Evolutionary conservation across 768 basidiomycete species (phyloP), one percentile per base, ranked within the genome.

Genomic region (Auricularia sp.): DNA sequence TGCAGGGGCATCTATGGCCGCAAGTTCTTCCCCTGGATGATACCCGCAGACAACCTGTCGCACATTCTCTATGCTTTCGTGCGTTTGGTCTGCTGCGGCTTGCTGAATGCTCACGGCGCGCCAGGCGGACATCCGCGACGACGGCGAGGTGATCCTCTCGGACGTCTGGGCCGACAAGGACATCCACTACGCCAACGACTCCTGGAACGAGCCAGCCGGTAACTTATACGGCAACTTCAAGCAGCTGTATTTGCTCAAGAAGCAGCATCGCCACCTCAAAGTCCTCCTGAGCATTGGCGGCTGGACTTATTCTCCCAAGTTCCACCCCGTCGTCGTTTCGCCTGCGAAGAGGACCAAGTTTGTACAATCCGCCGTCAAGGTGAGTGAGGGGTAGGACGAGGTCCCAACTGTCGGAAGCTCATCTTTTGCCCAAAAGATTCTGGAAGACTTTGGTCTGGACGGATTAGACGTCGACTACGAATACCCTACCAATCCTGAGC

Each of bases 151-250:
- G 21, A 76, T 84, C 70, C 75, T 98, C 62, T 95, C 93, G 43
- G 97, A 99, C 70, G 73, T 80, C 2, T 98, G 96, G 96, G 88
- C 94, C 0, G 97, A 99, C 78, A 85, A 95, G 71, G 93, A 98
- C 72, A 98, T 98, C 58, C 97, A 98, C 73, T 95, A 96, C 73
- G 87, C 89, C 0, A 91, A 88, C 7, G 97, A 99, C 75, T 89
- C 88, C 3, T 99, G 97, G 97, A 89, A 94, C 68, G 96, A 98
- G 62, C 73, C 72, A 34, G 94, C 93, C 54, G 87, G 81, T 67
- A 97, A 98, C 74, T 83, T 98, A 18, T 98, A 96, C 70, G 95
- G 95, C 62, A 96, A 96, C 75, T 84, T 98, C 77, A 97, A 96
- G 72, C 91, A 90, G 61, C 83, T 98, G 65, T 95, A 94, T 74